Base-by-base conservation (phyloP, 1,284 basidiomycete species). In the Malassezia furfur region DNA sequence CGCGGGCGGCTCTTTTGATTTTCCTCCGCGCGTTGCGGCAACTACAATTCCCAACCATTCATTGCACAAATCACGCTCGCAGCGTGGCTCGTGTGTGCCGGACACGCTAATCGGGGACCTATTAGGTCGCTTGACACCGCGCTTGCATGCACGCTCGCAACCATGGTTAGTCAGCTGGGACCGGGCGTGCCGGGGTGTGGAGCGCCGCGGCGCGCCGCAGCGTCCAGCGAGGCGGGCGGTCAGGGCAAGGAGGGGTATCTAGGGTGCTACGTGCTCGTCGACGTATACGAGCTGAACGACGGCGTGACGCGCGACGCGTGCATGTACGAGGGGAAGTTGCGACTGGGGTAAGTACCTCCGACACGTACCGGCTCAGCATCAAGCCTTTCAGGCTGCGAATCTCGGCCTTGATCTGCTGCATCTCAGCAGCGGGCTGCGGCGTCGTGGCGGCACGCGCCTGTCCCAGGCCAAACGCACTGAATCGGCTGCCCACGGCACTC, bases 311-410 rank as follows among this genome's bases (percentile, higher is more conserved):
- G 65, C 25, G 62, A 55, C 7, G 60, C 34, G 2, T 54, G 60
- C 1, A 48, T 50, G 37, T 63, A 68, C 22, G 54, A 59, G 1
- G 67, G 67, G 47, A 68, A 68, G 39, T 68, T 68, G 40, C 66
- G 57, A 12, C 57, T 52, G 45, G 30, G 22, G 36, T 45, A 7
- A 50, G 46, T 12, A n/a, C 25, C n/a, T 43, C 14, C 21, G 11
- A 47, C 15, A 46, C 37, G 34, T 46, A 44, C 55, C 60, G 40
- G 39, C 67, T 69, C 22, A 72, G 50, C 54, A 72, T 28, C n/a
- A 72, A 38, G 1, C 70, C 70, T 36, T 72, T 72, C 43, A 72
- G 46, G 32, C 63, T 70, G 17, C 70, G 54, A 31, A 72, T 71
- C 44, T 72, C 70, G 5, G 70, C 70, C 51, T 66, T 67, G 50